Conservation (phyloP, 768 basidiomycete species). For the Termitomyces sp. region DNA sequence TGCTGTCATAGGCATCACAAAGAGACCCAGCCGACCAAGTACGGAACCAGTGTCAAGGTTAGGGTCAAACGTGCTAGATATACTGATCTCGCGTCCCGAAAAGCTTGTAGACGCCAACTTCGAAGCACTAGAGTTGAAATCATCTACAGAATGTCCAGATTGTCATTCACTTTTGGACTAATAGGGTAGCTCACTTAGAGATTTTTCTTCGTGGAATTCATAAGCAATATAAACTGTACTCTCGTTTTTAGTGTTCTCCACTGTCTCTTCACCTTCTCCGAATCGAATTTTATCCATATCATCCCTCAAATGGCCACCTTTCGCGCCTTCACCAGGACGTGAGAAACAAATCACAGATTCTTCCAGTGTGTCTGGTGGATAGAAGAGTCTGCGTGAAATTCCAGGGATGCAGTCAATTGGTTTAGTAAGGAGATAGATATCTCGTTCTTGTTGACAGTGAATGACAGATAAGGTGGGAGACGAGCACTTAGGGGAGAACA, state of each 20-base stretch:
- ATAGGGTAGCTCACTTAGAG: conserved; percentile 19
- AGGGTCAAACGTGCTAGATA: conserved; percentile 29
- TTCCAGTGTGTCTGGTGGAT: conserved; percentile 19
- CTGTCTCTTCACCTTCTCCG: conserved; percentile 20
- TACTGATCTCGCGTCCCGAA: conserved; percentile 19
- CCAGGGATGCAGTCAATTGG: not conserved
- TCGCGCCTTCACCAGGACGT: conserved; percentile 13
- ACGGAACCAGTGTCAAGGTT: conserved; percentile 27
- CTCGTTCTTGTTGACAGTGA: not conserved
- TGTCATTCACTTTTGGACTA: not conserved
- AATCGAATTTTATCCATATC: conserved; percentile 27
- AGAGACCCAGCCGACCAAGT: conserved; percentile 7
- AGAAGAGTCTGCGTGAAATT: not conserved
- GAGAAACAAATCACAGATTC: conserved; percentile 15
- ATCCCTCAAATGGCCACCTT: conserved; percentile 22
- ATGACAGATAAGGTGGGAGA: conserved; percentile 4
- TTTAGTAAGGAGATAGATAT: not conserved
- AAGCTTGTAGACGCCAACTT: conserved; percentile 20
- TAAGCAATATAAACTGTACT: conserved; percentile 19
- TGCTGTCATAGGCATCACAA: not conserved
- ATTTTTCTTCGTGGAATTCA: conserved; percentile 23
- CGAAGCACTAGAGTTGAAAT: conserved; percentile 16
- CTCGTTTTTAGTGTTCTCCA: conserved; percentile 8
- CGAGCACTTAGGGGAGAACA: not conserved
- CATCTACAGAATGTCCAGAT: conserved; percentile 5